phyloP scores from a whole-genome alignment of 23 red algal species.

The Gracilaria gracilis region DNA sequence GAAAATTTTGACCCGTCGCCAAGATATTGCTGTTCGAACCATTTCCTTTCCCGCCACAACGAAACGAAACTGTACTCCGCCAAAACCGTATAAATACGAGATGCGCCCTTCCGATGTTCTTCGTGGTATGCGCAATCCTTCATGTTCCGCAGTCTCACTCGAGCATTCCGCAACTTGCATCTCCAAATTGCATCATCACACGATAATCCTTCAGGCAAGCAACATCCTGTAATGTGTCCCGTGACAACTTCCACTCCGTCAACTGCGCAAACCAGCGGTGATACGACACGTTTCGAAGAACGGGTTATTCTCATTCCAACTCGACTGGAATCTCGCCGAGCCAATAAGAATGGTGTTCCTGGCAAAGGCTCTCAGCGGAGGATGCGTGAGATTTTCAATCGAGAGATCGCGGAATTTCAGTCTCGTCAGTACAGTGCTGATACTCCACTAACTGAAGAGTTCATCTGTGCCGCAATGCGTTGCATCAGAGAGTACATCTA shows the following conservation, averaged over 20 bases:
- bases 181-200: too few species aligned
- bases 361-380: slow-evolving; percentile 9
- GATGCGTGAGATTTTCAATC: slow-evolving; percentile 38
- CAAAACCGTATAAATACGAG: background rate
- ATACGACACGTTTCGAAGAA: background rate
- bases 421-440: background rate
- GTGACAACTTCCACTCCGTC: background rate
- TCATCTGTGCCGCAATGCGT: background rate
- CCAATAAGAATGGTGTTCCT: background rate
- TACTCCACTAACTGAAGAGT: background rate
- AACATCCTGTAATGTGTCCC: background rate
- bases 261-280: background rate
- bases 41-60: background rate
- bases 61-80: slow-evolving; percentile 27
- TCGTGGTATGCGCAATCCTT: background rate
- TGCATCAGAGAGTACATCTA: slow-evolving; percentile 8
- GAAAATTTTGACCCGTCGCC: too few species aligned
- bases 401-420: background rate
- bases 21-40: background rate
- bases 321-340: background rate
- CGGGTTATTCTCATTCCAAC: slow-evolving; percentile 13
- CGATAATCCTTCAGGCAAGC: background rate
- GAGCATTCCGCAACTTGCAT: background rate
- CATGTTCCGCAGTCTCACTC: background rate
- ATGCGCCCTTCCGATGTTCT: background rate